Conservation (phyloP, 148 eudicot genomes). For the Vaccinium myrtillus region DNA sequence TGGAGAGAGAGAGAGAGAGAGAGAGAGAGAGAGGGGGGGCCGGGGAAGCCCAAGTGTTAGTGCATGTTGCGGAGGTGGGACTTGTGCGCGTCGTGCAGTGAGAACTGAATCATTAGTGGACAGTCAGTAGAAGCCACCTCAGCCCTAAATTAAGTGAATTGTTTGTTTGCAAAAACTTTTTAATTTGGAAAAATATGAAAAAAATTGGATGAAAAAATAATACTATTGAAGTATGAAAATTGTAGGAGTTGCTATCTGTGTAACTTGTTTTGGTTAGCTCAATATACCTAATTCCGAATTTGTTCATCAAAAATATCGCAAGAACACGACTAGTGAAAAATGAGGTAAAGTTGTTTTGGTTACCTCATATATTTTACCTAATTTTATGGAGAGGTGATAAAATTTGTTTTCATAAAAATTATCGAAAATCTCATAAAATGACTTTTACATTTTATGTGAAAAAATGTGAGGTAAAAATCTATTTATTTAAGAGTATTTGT, state of each 20-base stretch:
- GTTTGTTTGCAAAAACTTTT: not conserved
- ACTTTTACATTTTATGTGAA: too few relatives aligned
- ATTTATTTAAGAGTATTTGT: too few relatives aligned
- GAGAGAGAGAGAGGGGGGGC: conserved; percentile 1
- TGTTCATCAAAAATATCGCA: not conserved
- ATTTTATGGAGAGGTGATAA: too few relatives aligned
- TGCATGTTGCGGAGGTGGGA: conserved; percentile 2
- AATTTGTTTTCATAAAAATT: too few relatives aligned
- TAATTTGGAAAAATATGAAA: not conserved
- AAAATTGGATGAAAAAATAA: not conserved
- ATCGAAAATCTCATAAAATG: too few relatives aligned
- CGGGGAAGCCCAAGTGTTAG: not conserved
- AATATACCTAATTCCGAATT: too few relatives aligned
- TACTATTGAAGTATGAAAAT: too few relatives aligned
- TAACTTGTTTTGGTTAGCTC: too few relatives aligned
- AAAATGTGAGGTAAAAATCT: too few relatives aligned
- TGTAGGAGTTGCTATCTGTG: not conserved
- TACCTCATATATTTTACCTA: too few relatives aligned
- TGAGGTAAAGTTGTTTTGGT: too few relatives aligned
- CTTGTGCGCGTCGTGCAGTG: not conserved
- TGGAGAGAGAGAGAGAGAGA: not conserved
- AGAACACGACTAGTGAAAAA: not conserved
- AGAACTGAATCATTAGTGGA: not conserved
- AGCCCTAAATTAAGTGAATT: not conserved
- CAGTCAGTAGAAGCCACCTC: not conserved